Evolutionary conservation across 371 early-diverging fungal genomes (phyloP).

Genomic region (Synchytrium microbalum): DNA sequence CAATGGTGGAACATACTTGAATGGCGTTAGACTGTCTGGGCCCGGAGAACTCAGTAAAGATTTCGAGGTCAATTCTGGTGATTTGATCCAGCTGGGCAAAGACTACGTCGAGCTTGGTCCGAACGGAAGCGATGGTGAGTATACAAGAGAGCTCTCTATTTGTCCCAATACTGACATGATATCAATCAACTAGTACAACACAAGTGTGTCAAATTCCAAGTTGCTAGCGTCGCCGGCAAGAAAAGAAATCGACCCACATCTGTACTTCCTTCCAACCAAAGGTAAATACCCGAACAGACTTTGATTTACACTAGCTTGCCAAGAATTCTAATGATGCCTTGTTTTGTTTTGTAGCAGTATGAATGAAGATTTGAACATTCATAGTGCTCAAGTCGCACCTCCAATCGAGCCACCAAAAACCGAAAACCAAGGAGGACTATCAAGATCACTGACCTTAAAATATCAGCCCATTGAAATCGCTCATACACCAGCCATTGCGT

Average conservation of each 20-base stretch:
- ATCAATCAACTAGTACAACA: constrained; percentile 9
- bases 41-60: constrained; percentile 20
- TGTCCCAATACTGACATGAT: too few species aligned
- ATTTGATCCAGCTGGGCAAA: constrained; percentile 36
- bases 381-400: neutral
- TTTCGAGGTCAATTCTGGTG: constrained; percentile 24
- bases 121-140: neutral
- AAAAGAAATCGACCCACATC: neutral
- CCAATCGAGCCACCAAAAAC: neutral
- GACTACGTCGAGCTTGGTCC: constrained; percentile 20
- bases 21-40: constrained; percentile 32
- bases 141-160: too few species aligned
- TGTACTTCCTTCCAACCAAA: neutral
- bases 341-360: neutral
- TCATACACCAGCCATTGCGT: neutral
- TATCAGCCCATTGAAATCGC: neutral
- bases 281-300: constrained; percentile 2
- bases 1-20: constrained; percentile 38
- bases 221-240: constrained; percentile 10
- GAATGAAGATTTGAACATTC: neutral
- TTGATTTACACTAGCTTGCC: constrained; percentile 4
- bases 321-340: neutral
- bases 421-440: neutral
- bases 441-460: too few species aligned
- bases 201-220: constrained; percentile 20